Conservation (phyloP, 257 asterid genomes). For the Penstemon eatonii region DNA sequence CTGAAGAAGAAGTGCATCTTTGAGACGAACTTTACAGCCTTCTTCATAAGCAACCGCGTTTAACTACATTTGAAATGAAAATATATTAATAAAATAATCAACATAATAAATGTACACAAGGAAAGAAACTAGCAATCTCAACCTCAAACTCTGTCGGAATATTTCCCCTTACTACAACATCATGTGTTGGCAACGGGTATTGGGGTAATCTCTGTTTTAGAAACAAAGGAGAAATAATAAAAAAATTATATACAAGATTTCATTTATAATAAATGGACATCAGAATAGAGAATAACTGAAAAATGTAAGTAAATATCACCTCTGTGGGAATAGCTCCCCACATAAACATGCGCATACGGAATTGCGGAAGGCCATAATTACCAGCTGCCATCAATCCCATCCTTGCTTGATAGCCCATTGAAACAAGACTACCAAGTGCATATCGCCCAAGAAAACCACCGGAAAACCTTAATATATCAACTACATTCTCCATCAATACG, state of each 20-base stretch:
- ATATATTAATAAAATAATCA: neutral
- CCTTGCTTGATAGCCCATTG: slow-evolving; percentile 70
- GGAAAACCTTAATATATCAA: slow-evolving; percentile 65
- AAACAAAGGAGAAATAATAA: slow-evolving; percentile 1
- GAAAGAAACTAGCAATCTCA: neutral
- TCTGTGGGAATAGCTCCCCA: slow-evolving; percentile 82
- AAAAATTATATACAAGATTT: too few relatives aligned
- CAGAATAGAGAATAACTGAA: too few relatives aligned
- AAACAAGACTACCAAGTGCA: slow-evolving; percentile 67
- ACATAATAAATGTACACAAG: neutral
- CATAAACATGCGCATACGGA: slow-evolving; percentile 69
- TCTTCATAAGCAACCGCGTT: slow-evolving; percentile 53
- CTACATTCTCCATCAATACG: slow-evolving; percentile 87
- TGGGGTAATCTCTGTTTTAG: slow-evolving; percentile 62
- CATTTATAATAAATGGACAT: too few relatives aligned
- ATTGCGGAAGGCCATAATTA: slow-evolving; percentile 83
- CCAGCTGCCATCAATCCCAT: slow-evolving; percentile 92
- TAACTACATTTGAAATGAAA: slow-evolving; percentile 36
- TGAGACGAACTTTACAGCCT: slow-evolving; percentile 30
- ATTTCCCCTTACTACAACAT: slow-evolving; percentile 53
- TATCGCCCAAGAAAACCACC: slow-evolving; percentile 70
- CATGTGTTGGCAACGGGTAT: slow-evolving; percentile 83
- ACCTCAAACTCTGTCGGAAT: slow-evolving; percentile 76
- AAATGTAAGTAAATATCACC: slow-evolving; percentile 37
- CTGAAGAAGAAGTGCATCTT: slow-evolving; percentile 52